Percentiles rank a stretch among this genome's conserved stretches.
These are phyloP conservation scores for Rhynchosporium secalis DNA, from an alignment of 2,329 filamentous ascomycete genomes.

Conservation along the genomic window DNA sequence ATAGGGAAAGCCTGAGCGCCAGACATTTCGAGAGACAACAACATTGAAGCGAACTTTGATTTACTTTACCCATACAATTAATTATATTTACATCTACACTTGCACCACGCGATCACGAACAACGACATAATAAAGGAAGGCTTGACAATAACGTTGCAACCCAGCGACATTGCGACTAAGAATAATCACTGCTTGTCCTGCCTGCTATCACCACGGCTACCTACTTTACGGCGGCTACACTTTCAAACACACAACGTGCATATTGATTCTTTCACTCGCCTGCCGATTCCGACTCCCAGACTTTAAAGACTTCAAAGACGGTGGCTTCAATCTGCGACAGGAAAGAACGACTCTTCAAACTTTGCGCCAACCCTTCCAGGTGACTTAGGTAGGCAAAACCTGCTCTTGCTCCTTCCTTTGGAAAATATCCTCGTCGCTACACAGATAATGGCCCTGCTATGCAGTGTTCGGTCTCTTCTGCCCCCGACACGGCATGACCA, in stretches of 20 bases:
- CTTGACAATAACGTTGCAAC: neutral
- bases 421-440: neutral
- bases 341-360: constrained; percentile 21
- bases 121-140: too few relatives aligned
- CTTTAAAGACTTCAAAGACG: neutral
- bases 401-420: constrained; percentile 14
- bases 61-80: too few relatives aligned
- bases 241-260: constrained; percentile 17
- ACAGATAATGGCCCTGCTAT: neutral
- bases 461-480: neutral
- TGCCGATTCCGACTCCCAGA: constrained; percentile 10
- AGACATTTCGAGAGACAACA: too few relatives aligned
- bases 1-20: too few relatives aligned
- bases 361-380: constrained; percentile 27
- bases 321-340: neutral
- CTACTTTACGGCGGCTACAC: neutral
- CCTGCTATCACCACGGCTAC: neutral
- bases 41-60: too few relatives aligned
- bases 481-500: constrained; percentile 10
- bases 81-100: too few relatives aligned
- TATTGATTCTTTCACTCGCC: constrained; percentile 7
- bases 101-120: too few relatives aligned
- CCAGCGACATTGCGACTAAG: neutral
- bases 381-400: constrained; percentile 20
- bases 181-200: neutral